Percentiles rank a stretch among this genome's conserved stretches.
phyloP scores from a whole-genome alignment of 805 yeast genomes.

The Kodamaea laetipori region DNA sequence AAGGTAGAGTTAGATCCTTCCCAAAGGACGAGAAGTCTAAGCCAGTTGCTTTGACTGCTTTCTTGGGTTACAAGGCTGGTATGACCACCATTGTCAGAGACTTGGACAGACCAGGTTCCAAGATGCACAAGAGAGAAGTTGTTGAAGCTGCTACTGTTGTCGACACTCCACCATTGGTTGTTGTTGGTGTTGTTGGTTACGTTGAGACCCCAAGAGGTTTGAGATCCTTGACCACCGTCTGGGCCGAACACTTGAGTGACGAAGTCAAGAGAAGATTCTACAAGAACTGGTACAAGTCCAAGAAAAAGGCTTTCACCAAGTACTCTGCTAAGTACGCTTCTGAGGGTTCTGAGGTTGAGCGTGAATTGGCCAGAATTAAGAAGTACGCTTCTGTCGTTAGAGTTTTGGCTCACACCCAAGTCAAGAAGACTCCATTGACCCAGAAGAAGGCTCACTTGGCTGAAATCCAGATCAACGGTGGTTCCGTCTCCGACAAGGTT shows the following conservation, averaged over 20 bases:
- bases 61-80: constrained; percentile 99
- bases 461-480: constrained; percentile 99
- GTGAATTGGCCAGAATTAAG: constrained; percentile 97
- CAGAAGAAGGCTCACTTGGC: constrained; percentile 99
- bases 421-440: constrained; percentile 97
- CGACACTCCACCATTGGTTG: constrained; percentile 98
- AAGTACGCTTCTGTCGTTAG: constrained; percentile 98
- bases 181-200: constrained; percentile 99
- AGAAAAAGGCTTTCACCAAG: constrained; percentile 99
- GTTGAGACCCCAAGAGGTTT: constrained; percentile 99
- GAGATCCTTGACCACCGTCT: constrained; percentile 98
- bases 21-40: constrained; percentile 97
- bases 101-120: constrained; percentile 99
- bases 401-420: constrained; percentile 99
- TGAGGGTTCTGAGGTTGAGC: constrained; percentile 84
- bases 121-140: constrained; percentile 99
- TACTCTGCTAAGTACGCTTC: constrained; percentile 98
- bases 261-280: constrained; percentile 99
- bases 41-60: constrained; percentile 98
- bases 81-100: constrained; percentile 99
- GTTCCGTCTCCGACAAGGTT: constrained; percentile 95
- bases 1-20: constrained; percentile 99
- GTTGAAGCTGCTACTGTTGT: constrained; percentile 99
- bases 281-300: constrained; percentile 99
- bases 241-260: constrained; percentile 99